Percentiles rank a stretch among this genome's conserved stretches.
Evolutionary conservation across 768 basidiomycete genomes (phyloP).

Genomic region (Pleurotus pulmonarius): DNA sequence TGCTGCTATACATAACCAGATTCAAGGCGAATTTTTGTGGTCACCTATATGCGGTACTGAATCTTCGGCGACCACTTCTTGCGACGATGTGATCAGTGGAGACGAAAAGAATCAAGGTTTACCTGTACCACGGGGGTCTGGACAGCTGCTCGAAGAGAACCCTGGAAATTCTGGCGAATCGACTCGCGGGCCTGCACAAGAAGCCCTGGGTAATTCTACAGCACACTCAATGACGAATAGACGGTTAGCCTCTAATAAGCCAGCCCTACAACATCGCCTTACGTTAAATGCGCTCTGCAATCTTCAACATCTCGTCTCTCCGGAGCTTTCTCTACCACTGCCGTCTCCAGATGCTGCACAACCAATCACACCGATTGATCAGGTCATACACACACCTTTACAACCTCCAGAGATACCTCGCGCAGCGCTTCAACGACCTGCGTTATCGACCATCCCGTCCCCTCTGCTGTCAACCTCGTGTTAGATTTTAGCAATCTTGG

Average conservation of each 20-base stretch:
- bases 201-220: no score
- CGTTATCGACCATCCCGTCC: neutral
- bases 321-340: neutral
- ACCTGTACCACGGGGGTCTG: no score
- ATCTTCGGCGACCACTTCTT: no score
- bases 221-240: neutral
- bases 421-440: neutral
- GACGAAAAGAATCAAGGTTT: no score
- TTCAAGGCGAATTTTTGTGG: no score
- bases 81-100: no score
- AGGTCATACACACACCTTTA: conserved; percentile 5
- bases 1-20: no score
- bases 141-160: no score
- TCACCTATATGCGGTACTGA: no score
- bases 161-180: no score
- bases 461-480: neutral
- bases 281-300: neutral
- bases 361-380: conserved; percentile 2
- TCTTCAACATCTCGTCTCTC: neutral
- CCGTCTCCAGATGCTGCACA: neutral
- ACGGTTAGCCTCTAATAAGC: conserved; percentile 1
- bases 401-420: neutral
- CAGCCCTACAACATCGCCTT: neutral
- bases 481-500: no score
- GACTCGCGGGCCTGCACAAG: no score